Conservation (phyloP, 495 filamentous ascomycete species). For the Beverwykella pulmonaria region DNA sequence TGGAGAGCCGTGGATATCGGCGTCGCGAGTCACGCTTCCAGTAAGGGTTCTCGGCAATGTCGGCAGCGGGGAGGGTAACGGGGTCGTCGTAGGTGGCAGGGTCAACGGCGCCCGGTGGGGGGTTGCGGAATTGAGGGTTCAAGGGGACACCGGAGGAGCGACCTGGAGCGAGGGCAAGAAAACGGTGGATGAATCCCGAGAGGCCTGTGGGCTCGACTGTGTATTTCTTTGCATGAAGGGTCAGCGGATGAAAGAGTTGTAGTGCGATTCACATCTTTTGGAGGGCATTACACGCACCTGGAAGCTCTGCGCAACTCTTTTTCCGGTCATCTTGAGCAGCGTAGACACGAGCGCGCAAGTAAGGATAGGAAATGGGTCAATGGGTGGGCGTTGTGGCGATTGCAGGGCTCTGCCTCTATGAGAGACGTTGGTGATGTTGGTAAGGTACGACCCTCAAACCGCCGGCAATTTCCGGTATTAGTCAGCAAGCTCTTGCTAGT, state of each 20-base stretch:
- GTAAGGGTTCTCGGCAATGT: slow-evolving; percentile 97
- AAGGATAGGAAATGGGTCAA: slow-evolving; percentile 9
- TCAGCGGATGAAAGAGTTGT: background rate
- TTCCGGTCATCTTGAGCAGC: slow-evolving; percentile 10
- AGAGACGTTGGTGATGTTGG: background rate
- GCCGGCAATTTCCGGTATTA: background rate
- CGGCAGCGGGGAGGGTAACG: slow-evolving; percentile 85
- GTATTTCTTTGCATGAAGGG: slow-evolving; percentile 72
- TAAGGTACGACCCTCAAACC: too few relatives aligned
- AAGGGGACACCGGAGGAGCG: slow-evolving; percentile 90
- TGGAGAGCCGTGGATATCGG: slow-evolving; percentile 79
- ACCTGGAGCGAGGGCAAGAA: slow-evolving; percentile 80
- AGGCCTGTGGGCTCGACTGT: slow-evolving; percentile 89
- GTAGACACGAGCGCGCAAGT: background rate
- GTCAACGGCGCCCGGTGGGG: slow-evolving; percentile 77
- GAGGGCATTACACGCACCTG: background rate
- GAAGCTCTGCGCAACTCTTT: slow-evolving; percentile 6
- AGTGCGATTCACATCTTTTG: too few relatives aligned
- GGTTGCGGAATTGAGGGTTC: slow-evolving; percentile 89
- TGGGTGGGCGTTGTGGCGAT: background rate
- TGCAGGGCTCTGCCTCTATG: background rate
- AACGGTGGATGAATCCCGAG: slow-evolving; percentile 80
- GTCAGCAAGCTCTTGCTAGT: too few relatives aligned
- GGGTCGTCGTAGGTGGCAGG: slow-evolving; percentile 84
- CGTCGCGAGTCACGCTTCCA: slow-evolving; percentile 92